Conservation (phyloP, 2,329 filamentous ascomycete genomes). For the Pseudogymnoascus sp. region DNA sequence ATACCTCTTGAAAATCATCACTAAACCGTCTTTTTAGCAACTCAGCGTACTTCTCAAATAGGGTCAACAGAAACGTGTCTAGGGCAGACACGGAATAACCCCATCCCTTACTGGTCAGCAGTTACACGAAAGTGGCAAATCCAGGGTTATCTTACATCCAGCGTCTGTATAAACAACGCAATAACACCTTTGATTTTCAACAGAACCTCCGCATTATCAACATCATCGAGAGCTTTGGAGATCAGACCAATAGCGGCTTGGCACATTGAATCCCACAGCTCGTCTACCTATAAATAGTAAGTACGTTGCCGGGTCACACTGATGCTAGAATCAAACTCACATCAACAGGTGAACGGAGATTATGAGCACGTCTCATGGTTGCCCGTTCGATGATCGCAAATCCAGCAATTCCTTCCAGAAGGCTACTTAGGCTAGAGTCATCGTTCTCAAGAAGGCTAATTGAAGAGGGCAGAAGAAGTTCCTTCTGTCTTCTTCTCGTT, state of each 20-base stretch:
- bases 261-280: slow-evolving; percentile 98
- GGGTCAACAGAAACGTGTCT: slow-evolving; percentile 73
- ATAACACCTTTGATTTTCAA: slow-evolving; percentile 93
- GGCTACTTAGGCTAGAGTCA: slow-evolving; percentile 74
- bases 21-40: slow-evolving; percentile 86
- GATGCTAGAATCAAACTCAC: slow-evolving; percentile 39
- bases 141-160: slow-evolving; percentile 62
- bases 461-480: slow-evolving; percentile 70
- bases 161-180: slow-evolving; percentile 92
- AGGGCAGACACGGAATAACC: slow-evolving; percentile 76
- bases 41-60: slow-evolving; percentile 92
- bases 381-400: slow-evolving; percentile 95
- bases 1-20: slow-evolving; percentile 86
- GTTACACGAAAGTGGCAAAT: not conserved
- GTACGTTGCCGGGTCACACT: not conserved
- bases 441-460: slow-evolving; percentile 76
- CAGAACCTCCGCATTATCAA: slow-evolving; percentile 82
- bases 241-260: slow-evolving; percentile 77
- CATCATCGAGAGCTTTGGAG: slow-evolving; percentile 64
- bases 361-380: slow-evolving; percentile 79
- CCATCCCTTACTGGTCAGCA: slow-evolving; percentile 58
- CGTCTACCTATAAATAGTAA: slow-evolving; percentile 61
- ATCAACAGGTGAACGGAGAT: slow-evolving; percentile 73
- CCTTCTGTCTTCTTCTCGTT: slow-evolving; percentile 84
- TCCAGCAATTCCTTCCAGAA: slow-evolving; percentile 88